A percentile compares a stretch with the other conserved stretches of the same genome.
phyloP scores from a whole-genome alignment of 805 yeast species.

The Komagataella pseudopastoris region DNA sequence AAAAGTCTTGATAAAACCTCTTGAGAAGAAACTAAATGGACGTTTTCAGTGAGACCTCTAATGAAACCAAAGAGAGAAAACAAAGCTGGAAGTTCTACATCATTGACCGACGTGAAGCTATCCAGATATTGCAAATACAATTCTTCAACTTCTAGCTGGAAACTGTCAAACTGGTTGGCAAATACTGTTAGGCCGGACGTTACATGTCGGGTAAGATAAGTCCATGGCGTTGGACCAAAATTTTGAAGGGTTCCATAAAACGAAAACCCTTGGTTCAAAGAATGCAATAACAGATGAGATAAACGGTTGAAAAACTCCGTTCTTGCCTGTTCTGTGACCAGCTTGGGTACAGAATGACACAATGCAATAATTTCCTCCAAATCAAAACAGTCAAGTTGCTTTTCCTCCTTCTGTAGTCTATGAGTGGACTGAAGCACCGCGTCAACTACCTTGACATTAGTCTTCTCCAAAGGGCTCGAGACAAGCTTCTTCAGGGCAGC shows the following conservation, averaged over 20 bases:
- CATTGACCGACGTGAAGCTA: neutral
- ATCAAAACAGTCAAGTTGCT: neutral
- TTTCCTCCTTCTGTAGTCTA: neutral
- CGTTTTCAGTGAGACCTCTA: conserved; percentile 13
- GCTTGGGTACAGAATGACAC: neutral
- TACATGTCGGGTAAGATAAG: neutral
- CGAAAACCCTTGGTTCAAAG: neutral
- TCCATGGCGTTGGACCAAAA: neutral
- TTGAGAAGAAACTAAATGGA: conserved; percentile 9
- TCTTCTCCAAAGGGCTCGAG: neutral
- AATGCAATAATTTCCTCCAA: neutral
- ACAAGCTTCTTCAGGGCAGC: neutral
- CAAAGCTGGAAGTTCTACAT: neutral
- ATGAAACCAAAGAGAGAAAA: conserved; percentile 18
- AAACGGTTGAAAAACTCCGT: neutral
- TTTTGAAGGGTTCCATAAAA: neutral
- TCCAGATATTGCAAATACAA: neutral
- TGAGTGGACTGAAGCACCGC: neutral
- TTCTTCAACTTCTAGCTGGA: neutral
- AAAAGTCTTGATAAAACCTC: conserved; percentile 7
- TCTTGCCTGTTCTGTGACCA: neutral
- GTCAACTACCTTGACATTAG: neutral
- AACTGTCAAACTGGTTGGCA: neutral
- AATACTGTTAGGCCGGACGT: neutral
- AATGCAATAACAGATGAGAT: neutral